A percentile compares a stretch with the other conserved stretches of the same genome.
These are phyloP conservation scores for Botryotinia globosa DNA, from an alignment of 2,329 filamentous ascomycete species.

Conservation along the genomic window DNA sequence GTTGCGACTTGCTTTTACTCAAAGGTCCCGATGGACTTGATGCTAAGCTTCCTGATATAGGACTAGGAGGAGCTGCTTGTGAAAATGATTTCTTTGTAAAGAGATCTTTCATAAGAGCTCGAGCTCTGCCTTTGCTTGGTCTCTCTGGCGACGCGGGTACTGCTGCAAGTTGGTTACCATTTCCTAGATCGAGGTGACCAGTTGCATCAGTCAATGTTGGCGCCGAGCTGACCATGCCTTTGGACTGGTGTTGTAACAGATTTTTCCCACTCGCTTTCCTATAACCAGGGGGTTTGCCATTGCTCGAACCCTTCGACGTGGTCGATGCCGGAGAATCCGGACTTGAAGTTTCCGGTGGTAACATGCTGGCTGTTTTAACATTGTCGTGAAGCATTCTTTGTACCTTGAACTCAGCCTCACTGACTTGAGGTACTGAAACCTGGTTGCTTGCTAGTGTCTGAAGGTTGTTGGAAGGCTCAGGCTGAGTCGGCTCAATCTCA, in stretches of 20 bases:
- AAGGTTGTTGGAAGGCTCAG: background rate
- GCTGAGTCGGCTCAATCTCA: background rate
- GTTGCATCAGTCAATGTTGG: conserved; percentile 32
- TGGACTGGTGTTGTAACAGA: conserved; percentile 26
- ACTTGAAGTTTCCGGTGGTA: conserved; percentile 3
- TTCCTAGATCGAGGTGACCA: conserved; percentile 29
- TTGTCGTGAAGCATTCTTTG: conserved; percentile 18
- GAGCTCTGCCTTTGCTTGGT: conserved; percentile 26
- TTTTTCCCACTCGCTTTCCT: conserved; percentile 20
- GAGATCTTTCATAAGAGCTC: conserved; percentile 29
- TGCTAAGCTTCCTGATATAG: conserved; percentile 12
- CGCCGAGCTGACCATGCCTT: conserved; percentile 32
- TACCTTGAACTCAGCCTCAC: conserved; percentile 15
- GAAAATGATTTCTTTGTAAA: conserved; percentile 34
- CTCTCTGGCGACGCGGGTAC: conserved; percentile 1
- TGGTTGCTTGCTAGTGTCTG: background rate
- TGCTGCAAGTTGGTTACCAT: background rate
- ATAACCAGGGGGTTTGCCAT: conserved; percentile 8
- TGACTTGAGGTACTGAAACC: background rate
- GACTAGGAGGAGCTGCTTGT: conserved; percentile 4
- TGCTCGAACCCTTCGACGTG: conserved; percentile 10
- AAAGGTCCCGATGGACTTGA: conserved; percentile 41
- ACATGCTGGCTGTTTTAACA: conserved; percentile 3
- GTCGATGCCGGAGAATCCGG: conserved; percentile 20
- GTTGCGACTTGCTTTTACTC: conserved; percentile 59